phyloP scores from a whole-genome alignment of 2,329 filamentous ascomycete genomes.

The Aschersonia sp. region DNA sequence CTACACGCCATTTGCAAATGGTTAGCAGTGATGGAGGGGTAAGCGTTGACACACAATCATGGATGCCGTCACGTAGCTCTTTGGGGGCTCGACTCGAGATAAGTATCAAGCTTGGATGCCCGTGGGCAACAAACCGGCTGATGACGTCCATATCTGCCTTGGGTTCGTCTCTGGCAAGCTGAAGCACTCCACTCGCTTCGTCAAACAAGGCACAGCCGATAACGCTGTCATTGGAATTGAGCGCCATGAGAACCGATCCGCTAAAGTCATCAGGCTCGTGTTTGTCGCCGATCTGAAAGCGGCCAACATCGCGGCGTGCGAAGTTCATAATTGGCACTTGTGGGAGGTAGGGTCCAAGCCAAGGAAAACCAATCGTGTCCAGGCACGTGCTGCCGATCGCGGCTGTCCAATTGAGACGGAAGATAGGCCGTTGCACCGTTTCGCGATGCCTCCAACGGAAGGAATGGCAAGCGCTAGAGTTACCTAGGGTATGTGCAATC shows the following conservation, averaged over 20 bases:
- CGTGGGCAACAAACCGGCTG: conserved; percentile 42
- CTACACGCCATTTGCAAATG: conserved; percentile 9
- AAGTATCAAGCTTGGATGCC: conserved; percentile 40
- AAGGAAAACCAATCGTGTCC: too few relatives aligned
- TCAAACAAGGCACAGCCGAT: conserved; percentile 79
- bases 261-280: neutral
- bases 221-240: conserved; percentile 53
- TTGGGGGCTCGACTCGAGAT: conserved; percentile 32
- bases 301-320: neutral
- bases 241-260: conserved; percentile 68
- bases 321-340: too few relatives aligned
- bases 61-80: conserved; percentile 13
- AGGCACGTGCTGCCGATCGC: too few relatives aligned
- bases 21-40: neutral
- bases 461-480: too few relatives aligned
- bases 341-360: too few relatives aligned
- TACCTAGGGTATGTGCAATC: too few relatives aligned
- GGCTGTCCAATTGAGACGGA: too few relatives aligned
- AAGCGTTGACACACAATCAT: conserved; percentile 1
- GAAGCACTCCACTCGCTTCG: conserved; percentile 53
- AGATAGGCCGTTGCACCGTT: too few relatives aligned
- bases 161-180: conserved; percentile 62
- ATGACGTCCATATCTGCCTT: conserved; percentile 53
- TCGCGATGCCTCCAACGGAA: too few relatives aligned
- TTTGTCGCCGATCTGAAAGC: neutral